Conservation (phyloP, 495 filamentous ascomycete species). For the Penicillium bialowiezense region DNA sequence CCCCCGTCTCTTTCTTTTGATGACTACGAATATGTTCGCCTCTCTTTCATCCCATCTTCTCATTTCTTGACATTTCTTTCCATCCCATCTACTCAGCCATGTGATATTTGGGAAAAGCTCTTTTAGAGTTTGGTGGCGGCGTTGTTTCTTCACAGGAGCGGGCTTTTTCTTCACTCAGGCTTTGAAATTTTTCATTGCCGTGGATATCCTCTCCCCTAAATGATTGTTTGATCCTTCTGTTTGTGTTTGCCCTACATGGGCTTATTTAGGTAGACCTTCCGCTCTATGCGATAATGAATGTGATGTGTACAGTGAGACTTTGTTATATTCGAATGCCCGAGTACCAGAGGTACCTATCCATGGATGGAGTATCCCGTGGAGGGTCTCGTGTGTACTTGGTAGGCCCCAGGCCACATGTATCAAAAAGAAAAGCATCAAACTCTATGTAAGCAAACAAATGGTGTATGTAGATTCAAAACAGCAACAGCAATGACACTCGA, state of each 20-base stretch:
- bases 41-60: constrained; percentile 7
- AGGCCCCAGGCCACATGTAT: too few species aligned
- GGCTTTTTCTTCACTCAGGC: neutral
- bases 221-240: neutral
- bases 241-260: neutral
- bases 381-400: neutral
- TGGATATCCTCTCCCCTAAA: neutral
- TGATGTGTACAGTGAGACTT: constrained; percentile 9
- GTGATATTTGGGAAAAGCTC: constrained; percentile 6
- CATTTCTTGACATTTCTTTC: constrained; percentile 1
- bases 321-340: too few species aligned
- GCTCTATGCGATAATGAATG: constrained; percentile 16
- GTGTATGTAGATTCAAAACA: neutral
- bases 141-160: constrained; percentile 13
- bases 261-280: constrained; percentile 5
- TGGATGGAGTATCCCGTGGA: neutral
- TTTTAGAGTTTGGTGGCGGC: constrained; percentile 21
- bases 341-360: too few species aligned
- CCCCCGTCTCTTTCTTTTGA: constrained; percentile 10
- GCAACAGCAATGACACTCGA: too few species aligned
- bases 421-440: too few species aligned
- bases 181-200: neutral
- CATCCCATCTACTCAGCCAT: constrained; percentile 3
- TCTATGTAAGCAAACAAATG: too few species aligned
- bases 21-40: constrained; percentile 21